These are phyloP conservation scores for Aristolochia californica DNA, from an alignment of 164 flowering plant genomes.

Conservation along the genomic window DNA sequence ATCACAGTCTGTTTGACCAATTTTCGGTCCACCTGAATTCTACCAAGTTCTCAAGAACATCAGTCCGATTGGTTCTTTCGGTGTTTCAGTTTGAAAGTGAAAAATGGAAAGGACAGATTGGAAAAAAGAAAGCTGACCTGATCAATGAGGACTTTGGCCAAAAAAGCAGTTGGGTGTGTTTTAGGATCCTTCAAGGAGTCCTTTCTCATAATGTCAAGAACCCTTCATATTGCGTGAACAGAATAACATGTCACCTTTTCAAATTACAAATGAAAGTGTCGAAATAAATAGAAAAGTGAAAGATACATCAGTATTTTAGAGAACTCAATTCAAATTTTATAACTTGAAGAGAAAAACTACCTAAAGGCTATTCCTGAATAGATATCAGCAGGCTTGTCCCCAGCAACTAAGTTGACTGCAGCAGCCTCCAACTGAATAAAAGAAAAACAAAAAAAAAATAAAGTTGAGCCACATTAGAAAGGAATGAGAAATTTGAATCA, in stretches of 20 bases:
- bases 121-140: conserved; percentile 40
- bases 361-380: conserved; percentile 89
- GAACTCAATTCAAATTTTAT: background rate
- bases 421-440: conserved; percentile 72
- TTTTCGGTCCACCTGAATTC: conserved; percentile 82
- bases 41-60: conserved; percentile 15
- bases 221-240: conserved; percentile 35
- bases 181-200: conserved; percentile 67
- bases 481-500: too few species aligned
- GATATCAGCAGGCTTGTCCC: conserved; percentile 90
- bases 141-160: conserved; percentile 58
- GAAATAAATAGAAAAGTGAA: too few species aligned
- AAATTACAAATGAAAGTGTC: background rate
- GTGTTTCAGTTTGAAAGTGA: background rate
- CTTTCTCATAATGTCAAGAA: conserved; percentile 53
- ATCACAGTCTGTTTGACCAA: conserved; percentile 97
- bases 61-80: conserved; percentile 4
- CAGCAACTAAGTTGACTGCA: conserved; percentile 81
- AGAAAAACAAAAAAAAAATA: background rate
- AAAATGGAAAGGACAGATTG: background rate
- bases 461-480: too few species aligned
- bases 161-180: conserved; percentile 44
- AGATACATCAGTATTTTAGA: background rate
- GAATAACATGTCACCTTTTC: too few species aligned
- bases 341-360: conserved; percentile 25